Evolutionary conservation across 1,284 basidiomycete genomes (phyloP), one percentile per base, ranked within the genome.

Genomic region (Cryptococcus hybrid): DNA sequence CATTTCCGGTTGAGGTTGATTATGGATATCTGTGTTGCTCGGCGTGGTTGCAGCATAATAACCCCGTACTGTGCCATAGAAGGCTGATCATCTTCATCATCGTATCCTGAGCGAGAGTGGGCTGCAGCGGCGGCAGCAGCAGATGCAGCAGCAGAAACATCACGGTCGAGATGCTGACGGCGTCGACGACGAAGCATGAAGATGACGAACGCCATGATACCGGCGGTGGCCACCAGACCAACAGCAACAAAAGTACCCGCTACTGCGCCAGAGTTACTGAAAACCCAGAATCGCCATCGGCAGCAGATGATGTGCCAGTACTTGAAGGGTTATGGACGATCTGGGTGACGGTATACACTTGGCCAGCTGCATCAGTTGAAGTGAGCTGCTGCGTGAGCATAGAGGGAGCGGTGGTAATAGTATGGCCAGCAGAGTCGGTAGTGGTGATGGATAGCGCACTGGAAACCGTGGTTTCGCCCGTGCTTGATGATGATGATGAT

Each of bases 221-320:
- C 71, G 3, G 71, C 70, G 1, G 77, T 73, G 3, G 73, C 65
- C 3, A 71, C 67, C 15, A 79, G 66, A 54, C 78, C 78, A 30
- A 79, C 70, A 12, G 76, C 77, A 24, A 78, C 78, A 53, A 79
- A 79, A 0, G 73, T 73, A 54, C 78, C 78, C 2, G 75, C 77
- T 2, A 79, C 78, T 13, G 78, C 78, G 0, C 75, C 74, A 1
- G 74, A 74, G 61, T 79, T 79, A 63, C 67, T 67, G 55, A 78
- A 77, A 79, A 79, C 0, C 62, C 63, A n/a, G 51, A 54, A 3
- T 64, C 64, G 12, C 57, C 55, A 9, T 59, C 68, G n/a, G 56
- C 49, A 12, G 56, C 30, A 8, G 54, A 58, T 1, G 59, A 52
- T 15, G 61, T 57, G 12, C 65, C 62, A 47, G 59, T 59, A 2